Percentiles rank a stretch among this genome's conserved stretches.
phyloP scores from a whole-genome alignment of 1,139 yeast genomes.

The Taphrina betulina region DNA sequence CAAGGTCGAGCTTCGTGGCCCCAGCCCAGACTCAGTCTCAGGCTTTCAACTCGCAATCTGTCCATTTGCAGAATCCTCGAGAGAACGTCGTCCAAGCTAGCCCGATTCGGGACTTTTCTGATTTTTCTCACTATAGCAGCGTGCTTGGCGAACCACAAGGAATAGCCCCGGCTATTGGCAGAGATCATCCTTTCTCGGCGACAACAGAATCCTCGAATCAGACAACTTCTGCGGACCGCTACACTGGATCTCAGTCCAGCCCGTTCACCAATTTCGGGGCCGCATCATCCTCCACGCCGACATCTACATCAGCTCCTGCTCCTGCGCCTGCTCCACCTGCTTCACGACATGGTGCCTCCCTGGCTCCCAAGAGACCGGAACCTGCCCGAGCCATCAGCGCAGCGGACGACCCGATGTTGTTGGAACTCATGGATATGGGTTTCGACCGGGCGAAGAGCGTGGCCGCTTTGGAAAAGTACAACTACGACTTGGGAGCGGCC shows the following conservation, averaged over 20 bases:
- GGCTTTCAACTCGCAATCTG: no score
- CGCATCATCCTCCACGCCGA: no score
- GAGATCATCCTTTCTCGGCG: not conserved
- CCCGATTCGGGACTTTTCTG: constrained; percentile 25
- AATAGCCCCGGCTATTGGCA: constrained; percentile 9
- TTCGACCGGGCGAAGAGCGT: constrained; percentile 65
- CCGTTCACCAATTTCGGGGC: no score
- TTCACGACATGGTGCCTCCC: constrained; percentile 13
- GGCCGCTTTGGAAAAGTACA: constrained; percentile 64
- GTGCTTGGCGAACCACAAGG: constrained; percentile 18
- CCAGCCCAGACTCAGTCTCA: not conserved
- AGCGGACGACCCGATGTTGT: constrained; percentile 41
- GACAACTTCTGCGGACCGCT: no score
- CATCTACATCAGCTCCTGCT: constrained; percentile 3
- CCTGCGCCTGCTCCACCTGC: constrained; percentile 22
- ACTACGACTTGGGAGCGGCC: constrained; percentile 79
- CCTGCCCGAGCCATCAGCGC: constrained; percentile 21
- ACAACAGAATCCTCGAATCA: not conserved
- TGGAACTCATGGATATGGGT: constrained; percentile 88
- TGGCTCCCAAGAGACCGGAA: constrained; percentile 21
- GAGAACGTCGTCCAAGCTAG: constrained; percentile 3
- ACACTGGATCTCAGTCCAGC: not conserved
- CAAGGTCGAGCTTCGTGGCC: constrained; percentile 13
- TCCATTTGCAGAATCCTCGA: no score
- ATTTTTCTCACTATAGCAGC: constrained; percentile 26